Base-by-base conservation (phyloP, 306 rosid genomes). In the Cicer yamashitae region DNA sequence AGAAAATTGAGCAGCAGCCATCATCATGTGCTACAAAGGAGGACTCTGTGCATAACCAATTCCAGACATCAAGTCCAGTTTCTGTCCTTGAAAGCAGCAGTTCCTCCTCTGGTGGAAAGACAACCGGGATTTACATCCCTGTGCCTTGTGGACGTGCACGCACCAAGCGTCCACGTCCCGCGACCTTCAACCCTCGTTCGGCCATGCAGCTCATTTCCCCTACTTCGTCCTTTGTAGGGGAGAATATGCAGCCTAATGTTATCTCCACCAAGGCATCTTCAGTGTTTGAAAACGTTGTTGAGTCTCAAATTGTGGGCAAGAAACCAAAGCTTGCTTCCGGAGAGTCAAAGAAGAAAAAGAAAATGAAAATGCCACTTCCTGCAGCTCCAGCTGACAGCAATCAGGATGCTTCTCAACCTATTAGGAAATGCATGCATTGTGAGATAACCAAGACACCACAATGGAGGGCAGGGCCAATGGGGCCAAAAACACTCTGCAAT, bases 401-500 rank as follows among this genome's bases (percentile, higher is more conserved):
- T 22, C 93, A 87, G 71, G 84, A 51, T 67, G 68, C 73, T 0
- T 18, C 77, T 10, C 91, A 82, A 59, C 86, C 88, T 0, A 88
- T 90, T 44, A 91, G 98, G 88, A 94, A 91, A 84, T 94, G 98
- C 52, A 83, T 89, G 91, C 98, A 94, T 81, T 94, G 98, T 74
- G 98, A 94, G 87, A 89, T 94, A 56, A 94, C 96, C 10, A 94
- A 94, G 90, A 94, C 97, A 25, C 99, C 98, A 30, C 96, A 94
- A 67, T 94, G 99, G 99, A 83, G 99, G 81, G 99, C 99, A 11
- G 99, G 99, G 6, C 99, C 99, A 46, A 81, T 92, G 90, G 98
- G 96, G 64, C 99, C 97, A 0, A 94, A 94, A 88, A 92, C 97
- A 62, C 92, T 94, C 1, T 94, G 99, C 84, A 94, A 94, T 57